Conservation (phyloP, 2,329 filamentous ascomycete species). For the Colletotrichum orchidophilum region DNA sequence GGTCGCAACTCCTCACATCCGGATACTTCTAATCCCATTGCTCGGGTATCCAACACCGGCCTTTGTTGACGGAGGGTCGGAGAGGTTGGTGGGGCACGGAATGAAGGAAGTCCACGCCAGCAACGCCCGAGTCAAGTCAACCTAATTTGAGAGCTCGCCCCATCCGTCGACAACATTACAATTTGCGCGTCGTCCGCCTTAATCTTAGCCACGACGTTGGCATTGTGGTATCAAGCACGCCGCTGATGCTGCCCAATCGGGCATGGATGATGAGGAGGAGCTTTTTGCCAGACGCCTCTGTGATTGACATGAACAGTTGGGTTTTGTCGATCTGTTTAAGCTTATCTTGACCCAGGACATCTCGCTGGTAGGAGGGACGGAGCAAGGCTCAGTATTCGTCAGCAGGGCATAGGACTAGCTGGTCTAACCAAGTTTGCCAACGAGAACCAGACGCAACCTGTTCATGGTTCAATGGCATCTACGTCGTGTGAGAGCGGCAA, state of each 20-base stretch:
- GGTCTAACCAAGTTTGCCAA: too few species aligned
- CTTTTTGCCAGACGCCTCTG: not conserved
- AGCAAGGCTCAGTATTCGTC: too few species aligned
- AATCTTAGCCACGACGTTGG: too few species aligned
- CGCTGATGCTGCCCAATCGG: not conserved
- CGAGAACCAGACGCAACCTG: too few species aligned
- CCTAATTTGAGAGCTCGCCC: not conserved
- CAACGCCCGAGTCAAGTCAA: not conserved
- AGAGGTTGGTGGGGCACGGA: not conserved
- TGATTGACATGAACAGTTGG: not conserved
- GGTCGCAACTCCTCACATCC: not conserved
- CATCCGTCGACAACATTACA: not conserved
- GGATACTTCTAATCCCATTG: not conserved
- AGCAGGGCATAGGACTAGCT: too few species aligned
- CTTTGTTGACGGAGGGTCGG: not conserved
- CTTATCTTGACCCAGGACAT: not conserved
- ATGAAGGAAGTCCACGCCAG: not conserved
- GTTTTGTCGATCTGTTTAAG: not conserved
- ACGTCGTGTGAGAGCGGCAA: not conserved
- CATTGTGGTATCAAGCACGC: not conserved
- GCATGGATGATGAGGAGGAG: conserved; percentile 6
- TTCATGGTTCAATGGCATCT: conserved; percentile 5
- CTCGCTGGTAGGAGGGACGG: not conserved
- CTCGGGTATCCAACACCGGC: not conserved
- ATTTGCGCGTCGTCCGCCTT: too few species aligned